These are phyloP conservation scores for Trypanosoma cruzi DNA, from an alignment of 208 protist genomes.

Conservation along the genomic window DNA sequence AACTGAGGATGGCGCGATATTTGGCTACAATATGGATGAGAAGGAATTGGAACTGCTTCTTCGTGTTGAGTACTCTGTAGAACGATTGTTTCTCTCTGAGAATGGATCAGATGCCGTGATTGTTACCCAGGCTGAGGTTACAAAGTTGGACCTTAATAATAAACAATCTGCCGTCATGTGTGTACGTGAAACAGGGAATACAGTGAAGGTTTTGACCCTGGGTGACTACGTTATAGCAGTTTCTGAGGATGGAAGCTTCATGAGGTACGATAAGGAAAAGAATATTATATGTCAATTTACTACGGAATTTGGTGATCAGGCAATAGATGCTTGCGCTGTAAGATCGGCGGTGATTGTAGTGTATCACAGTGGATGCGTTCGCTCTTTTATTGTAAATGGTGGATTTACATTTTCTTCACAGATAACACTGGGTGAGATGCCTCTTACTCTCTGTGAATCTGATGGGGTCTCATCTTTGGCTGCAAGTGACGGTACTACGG, in stretches of 20 bases:
- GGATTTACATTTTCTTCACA: constrained; percentile 17
- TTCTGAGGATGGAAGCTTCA: constrained; percentile 18
- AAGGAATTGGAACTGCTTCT: constrained; percentile 14
- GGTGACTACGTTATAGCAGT: constrained; percentile 10
- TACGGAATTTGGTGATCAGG: constrained; percentile 18
- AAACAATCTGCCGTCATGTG: not conserved
- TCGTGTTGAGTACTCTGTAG: constrained; percentile 10
- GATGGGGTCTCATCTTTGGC: constrained; percentile 17
- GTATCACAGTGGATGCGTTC: constrained; percentile 28
- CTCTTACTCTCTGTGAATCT: constrained; percentile 22
- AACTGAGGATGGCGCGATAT: constrained; percentile 21
- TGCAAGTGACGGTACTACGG: constrained; percentile 20
- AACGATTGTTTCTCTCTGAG: constrained; percentile 18
- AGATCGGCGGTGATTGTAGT: constrained; percentile 11
- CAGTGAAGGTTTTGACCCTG: constrained; percentile 20
- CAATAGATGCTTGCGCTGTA: constrained; percentile 24
- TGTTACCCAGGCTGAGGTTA: constrained; percentile 18
- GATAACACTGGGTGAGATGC: constrained; percentile 10
- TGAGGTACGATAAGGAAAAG: constrained; percentile 11
- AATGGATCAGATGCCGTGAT: constrained; percentile 18
- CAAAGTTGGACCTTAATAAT: constrained; percentile 4
- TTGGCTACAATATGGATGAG: constrained; percentile 21
- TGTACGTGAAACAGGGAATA: constrained; percentile 14
- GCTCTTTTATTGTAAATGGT: constrained; percentile 14
- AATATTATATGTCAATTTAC: constrained; percentile 12